These are phyloP conservation scores for Colletotrichum liaoningense DNA, from an alignment of 2,329 filamentous ascomycete species.

Conservation along the genomic window DNA sequence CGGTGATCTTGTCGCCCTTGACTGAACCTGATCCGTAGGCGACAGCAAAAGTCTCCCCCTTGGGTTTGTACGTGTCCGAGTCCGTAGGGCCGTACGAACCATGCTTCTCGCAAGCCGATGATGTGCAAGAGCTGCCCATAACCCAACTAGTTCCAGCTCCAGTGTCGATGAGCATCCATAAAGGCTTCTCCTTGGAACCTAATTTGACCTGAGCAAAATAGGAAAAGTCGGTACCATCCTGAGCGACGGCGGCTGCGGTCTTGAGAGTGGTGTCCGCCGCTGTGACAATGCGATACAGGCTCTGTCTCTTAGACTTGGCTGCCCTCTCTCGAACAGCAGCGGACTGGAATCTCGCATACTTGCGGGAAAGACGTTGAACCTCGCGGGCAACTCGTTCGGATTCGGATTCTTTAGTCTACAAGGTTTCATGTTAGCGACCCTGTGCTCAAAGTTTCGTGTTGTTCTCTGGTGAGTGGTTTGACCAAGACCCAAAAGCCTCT, in stretches of 20 bases:
- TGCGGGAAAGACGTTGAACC: conserved; percentile 51
- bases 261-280: conserved; percentile 57
- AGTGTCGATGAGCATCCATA: conserved; percentile 75
- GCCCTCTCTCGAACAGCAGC: conserved; percentile 36
- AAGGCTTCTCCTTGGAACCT: conserved; percentile 63
- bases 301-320: conserved; percentile 49
- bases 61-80: conserved; percentile 71
- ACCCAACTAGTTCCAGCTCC: conserved; percentile 84
- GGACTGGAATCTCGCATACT: conserved; percentile 47
- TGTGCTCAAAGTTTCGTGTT: neutral
- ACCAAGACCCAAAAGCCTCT: neutral
- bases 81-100: conserved; percentile 74
- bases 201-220: conserved; percentile 71
- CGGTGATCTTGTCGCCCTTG: conserved; percentile 72
- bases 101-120: conserved; percentile 75
- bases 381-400: conserved; percentile 51
- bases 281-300: conserved; percentile 59
- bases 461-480: neutral
- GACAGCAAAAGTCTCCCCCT: conserved; percentile 68
- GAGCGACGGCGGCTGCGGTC: conserved; percentile 66
- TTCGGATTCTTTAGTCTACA: conserved; percentile 47
- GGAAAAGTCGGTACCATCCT: conserved; percentile 74
- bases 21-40: conserved; percentile 84
- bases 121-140: conserved; percentile 77
- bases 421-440: neutral